Evolutionary conservation across 2,329 filamentous ascomycete genomes (phyloP).

Genomic region (Aspergillus quadricinctus): DNA sequence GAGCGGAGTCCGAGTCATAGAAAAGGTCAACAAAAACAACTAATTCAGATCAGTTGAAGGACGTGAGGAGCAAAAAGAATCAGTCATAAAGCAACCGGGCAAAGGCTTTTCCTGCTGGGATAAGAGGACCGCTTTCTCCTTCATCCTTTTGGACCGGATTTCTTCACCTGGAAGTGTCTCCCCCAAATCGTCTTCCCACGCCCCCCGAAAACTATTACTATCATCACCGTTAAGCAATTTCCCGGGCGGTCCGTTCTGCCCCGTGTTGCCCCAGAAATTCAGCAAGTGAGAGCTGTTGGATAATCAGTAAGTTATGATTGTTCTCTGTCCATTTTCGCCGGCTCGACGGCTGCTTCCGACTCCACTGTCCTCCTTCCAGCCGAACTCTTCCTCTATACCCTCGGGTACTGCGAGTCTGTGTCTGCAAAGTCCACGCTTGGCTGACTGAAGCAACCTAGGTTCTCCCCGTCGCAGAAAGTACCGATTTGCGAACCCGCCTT

Average conservation of each 20-base stretch:
- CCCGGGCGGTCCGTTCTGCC: slow-evolving; percentile 22
- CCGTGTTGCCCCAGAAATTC: slow-evolving; percentile 7
- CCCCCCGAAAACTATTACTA: background rate
- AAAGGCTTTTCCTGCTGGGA: slow-evolving; percentile 24
- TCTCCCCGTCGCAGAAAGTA: slow-evolving; percentile 4
- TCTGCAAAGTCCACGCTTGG: background rate
- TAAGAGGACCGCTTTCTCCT: slow-evolving; percentile 11
- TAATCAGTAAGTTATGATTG: background rate
- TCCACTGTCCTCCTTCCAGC: slow-evolving; percentile 34
- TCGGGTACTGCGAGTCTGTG: slow-evolving; percentile 24
- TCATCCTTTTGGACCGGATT: background rate
- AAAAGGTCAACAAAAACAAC: background rate
- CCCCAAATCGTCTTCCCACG: slow-evolving; percentile 8
- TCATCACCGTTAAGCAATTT: slow-evolving; percentile 9
- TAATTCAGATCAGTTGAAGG: slow-evolving; percentile 6
- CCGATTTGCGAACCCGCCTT: slow-evolving; percentile 9
- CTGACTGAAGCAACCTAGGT: background rate
- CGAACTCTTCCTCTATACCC: slow-evolving; percentile 24
- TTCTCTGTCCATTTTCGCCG: slow-evolving; percentile 3
- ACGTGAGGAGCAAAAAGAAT: slow-evolving; percentile 2
- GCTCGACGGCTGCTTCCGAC: slow-evolving; percentile 14
- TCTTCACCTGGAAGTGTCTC: background rate
- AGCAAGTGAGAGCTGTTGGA: background rate
- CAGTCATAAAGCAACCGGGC: slow-evolving; percentile 6
- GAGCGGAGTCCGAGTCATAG: slow-evolving; percentile 5